Base-by-base conservation (phyloP, 345 rosid species). In the Salix exigua region DNA sequence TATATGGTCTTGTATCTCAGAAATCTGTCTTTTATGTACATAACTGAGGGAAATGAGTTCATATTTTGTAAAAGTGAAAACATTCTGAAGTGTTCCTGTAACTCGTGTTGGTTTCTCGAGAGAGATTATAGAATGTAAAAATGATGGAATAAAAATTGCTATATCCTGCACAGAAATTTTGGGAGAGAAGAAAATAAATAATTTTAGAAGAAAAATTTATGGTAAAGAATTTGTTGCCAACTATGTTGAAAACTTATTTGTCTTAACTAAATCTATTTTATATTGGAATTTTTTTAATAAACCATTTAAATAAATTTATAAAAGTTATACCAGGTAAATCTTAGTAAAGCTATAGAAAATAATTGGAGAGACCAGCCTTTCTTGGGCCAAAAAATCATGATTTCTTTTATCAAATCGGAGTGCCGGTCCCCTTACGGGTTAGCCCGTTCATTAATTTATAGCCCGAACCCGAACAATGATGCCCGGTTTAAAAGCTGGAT, bases 111-210 rank as follows among this genome's bases (percentile, higher is more conserved):
- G 82, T 64, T 87, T 87, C 75, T 73, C 42, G 6, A 88, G 88
- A 73, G 91, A 84, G 84, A 75, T 83, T 18, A 82, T 93, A n/a
- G 86, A 86, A 81, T 93, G 97, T 78, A 96, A 93, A 26, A 26
- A 26, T 26, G 28, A 26, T 26, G 82, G 99, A 96, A 4, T 75
- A 87, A 35, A 96, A 85, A 78, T 95, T 93, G 78, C 26, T 53
- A 23, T 51, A 21, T 53, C 61, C 21, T 53, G 11, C 25, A 42
- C 11, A 13, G 3, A 9, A 42, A 42, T 42, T 42, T 42, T 42
- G 48, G 14, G 48, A 42, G 14, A 42, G 48, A 42, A 42, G 48
- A 42, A 42, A 42, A 42, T 42, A 42, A 42, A 42, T 42, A 42
- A 10, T 42, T 42, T 42, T 38, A 38, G 10, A 38, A 38, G 40